Evolutionary conservation across 805 yeast genomes (phyloP), one percentile per base, ranked within the genome.

Genomic region (Wickerhamomyces pijperi): DNA sequence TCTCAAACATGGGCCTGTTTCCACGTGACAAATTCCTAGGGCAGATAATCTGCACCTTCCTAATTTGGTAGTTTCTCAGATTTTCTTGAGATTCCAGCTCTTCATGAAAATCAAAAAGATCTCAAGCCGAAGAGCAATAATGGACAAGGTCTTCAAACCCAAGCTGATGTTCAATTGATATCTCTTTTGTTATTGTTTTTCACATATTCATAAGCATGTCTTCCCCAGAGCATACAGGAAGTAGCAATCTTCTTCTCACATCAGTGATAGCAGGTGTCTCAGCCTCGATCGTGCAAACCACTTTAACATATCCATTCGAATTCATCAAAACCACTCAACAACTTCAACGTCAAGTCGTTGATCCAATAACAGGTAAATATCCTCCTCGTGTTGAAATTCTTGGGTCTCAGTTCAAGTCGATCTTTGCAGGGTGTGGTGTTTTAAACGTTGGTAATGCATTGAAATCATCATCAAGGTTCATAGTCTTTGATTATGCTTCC

Each of bases 401-500:
- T 14, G 37, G 42, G 13, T 38, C 43, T 19, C 58, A 60, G 35
- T 47, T 62, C n/a, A 64, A 59, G 36, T 47, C 50, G 23, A 63
- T 58, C 44, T 63, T 64, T 42, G 54, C 64, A 19, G 97, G 97
- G 1, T 74, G 84, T 48, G 72, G 82, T 37, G 85, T 94, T 0
- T 58, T 86, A 42, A 81, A 85, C 29, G 46, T 77, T 0, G 96
- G 96, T 4, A 76, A 78, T 43, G 69, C 84, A 1, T 50, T 78
- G 39, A 88, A 87, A 58, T 79, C 94, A 4, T 66, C 74, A 6
- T 72, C 86, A 6, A 62, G 97, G 41, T 76, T 88, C 50, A 63
- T 78, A 19, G 71, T 81, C 36, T 90, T 83, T 63, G 82, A 85
- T 45, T 74, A 77, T 63, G 77, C 81, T 41, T 75, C 86, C 19